A percentile compares a stretch with the other conserved stretches of the same genome.
These are phyloP conservation scores for Saccharomycopsis malanga DNA, from an alignment of 805 yeast species.

Conservation along the genomic window DNA sequence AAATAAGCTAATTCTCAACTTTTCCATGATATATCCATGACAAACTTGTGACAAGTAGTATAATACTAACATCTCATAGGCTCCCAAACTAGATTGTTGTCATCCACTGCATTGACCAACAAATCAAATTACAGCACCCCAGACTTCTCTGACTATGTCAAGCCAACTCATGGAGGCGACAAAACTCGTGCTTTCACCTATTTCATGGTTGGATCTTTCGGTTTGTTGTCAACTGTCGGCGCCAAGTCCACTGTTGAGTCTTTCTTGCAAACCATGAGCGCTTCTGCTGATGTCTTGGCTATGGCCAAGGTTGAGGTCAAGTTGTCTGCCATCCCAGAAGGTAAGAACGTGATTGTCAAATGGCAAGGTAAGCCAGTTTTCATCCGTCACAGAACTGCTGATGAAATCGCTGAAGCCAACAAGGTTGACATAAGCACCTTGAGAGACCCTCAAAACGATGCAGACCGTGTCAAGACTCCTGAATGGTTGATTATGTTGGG, in stretches of 20 bases:
- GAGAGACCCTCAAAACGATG: slow-evolving; percentile 92
- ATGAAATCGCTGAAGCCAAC: slow-evolving; percentile 94
- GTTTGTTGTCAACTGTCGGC: slow-evolving; percentile 84
- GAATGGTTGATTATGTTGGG: slow-evolving; percentile 99
- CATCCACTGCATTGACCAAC: slow-evolving; percentile 42
- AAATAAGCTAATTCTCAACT: too few relatives aligned
- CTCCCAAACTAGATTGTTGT: slow-evolving; percentile 40
- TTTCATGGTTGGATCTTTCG: slow-evolving; percentile 96
- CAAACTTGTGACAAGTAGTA: too few relatives aligned
- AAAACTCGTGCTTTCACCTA: slow-evolving; percentile 81
- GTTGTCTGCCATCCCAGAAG: slow-evolving; percentile 88
- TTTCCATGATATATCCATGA: too few relatives aligned
- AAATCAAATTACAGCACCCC: slow-evolving; percentile 87
- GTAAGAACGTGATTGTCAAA: slow-evolving; percentile 95
- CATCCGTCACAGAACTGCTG: slow-evolving; percentile 95
- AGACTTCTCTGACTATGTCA: slow-evolving; percentile 75
- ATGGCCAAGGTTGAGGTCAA: slow-evolving; percentile 99
- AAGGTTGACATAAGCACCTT: slow-evolving; percentile 63
- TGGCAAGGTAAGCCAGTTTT: slow-evolving; percentile 99
- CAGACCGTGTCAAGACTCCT: slow-evolving; percentile 92
- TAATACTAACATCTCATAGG: slow-evolving; percentile 4
- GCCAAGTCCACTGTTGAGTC: slow-evolving; percentile 95
- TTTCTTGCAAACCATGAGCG: slow-evolving; percentile 88
- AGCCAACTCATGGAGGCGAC: slow-evolving; percentile 60
- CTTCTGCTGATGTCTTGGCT: slow-evolving; percentile 98